Percentiles rank a stretch among this genome's conserved stretches.
Evolutionary conservation across 768 basidiomycete species (phyloP).

Genomic region (Pisolithus marmoratus): DNA sequence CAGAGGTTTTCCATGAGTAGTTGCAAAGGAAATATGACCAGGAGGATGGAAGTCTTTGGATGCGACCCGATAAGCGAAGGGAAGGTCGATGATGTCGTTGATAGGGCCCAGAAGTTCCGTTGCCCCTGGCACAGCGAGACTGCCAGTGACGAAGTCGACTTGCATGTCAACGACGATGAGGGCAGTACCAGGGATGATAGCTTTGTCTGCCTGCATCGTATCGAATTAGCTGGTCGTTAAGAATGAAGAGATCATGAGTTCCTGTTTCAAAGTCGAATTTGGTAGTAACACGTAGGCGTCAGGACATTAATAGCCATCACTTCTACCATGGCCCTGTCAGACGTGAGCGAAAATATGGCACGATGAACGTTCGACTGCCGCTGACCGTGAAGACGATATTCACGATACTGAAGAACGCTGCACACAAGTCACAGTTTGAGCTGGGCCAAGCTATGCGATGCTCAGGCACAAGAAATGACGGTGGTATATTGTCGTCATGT

Average conservation of each 20-base stretch:
- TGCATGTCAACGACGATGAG: constrained; percentile 77
- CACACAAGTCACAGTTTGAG: too few species aligned
- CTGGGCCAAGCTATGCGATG: constrained; percentile 19
- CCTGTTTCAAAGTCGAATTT: too few species aligned
- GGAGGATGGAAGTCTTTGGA: constrained; percentile 56
- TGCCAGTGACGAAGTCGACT: constrained; percentile 75
- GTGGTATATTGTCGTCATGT: constrained; percentile 6
- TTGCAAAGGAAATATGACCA: constrained; percentile 69
- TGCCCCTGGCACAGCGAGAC: constrained; percentile 64
- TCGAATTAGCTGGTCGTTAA: too few species aligned
- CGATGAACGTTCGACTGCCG: constrained; percentile 6
- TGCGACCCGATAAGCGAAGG: constrained; percentile 46
- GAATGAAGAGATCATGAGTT: too few species aligned
- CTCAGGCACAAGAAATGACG: constrained; percentile 21
- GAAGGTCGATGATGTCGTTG: constrained; percentile 50
- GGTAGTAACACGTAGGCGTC: not conserved
- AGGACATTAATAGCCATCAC: not conserved
- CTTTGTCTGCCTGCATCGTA: constrained; percentile 14
- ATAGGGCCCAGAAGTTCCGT: constrained; percentile 51
- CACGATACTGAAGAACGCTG: not conserved
- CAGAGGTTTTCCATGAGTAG: constrained; percentile 35
- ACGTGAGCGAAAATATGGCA: constrained; percentile 29
- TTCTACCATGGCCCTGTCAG: constrained; percentile 27
- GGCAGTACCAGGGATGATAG: constrained; percentile 29
- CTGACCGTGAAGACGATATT: constrained; percentile 7